These are phyloP conservation scores for Onygenales sp. DNA, from an alignment of 2,329 filamentous ascomycete species.

Conservation along the genomic window DNA sequence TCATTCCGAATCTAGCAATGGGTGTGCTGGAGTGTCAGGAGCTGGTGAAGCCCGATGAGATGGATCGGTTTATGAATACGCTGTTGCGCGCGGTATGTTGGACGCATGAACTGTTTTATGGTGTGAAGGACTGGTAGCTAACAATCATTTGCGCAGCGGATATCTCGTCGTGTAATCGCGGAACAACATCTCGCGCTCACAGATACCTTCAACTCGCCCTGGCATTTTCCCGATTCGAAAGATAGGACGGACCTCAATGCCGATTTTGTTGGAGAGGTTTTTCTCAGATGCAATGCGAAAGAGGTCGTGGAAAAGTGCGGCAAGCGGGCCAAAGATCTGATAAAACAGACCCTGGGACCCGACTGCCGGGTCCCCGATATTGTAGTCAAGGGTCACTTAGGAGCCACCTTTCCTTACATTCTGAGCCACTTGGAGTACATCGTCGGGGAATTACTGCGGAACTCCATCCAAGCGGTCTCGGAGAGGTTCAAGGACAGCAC, in stretches of 20 bases:
- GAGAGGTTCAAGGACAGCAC: slow-evolving; percentile 53
- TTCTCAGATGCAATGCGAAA: slow-evolving; percentile 81
- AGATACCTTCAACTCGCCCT: slow-evolving; percentile 83
- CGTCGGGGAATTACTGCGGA: slow-evolving; percentile 85
- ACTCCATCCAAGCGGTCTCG: slow-evolving; percentile 86
- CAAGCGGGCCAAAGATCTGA: slow-evolving; percentile 63
- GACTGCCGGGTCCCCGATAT: slow-evolving; percentile 68
- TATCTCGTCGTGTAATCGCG: slow-evolving; percentile 90
- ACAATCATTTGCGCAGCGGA: slow-evolving; percentile 49
- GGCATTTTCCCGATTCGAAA: slow-evolving; percentile 75
- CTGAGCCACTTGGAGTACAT: slow-evolving; percentile 95
- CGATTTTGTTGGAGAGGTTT: slow-evolving; percentile 92
- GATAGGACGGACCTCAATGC: slow-evolving; percentile 52
- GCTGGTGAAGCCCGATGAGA: slow-evolving; percentile 67
- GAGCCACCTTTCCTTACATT: slow-evolving; percentile 92
- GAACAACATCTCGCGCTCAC: slow-evolving; percentile 94
- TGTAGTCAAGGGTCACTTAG: slow-evolving; percentile 70
- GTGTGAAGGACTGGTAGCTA: background rate
- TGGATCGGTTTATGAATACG: slow-evolving; percentile 93
- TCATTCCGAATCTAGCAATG: slow-evolving; percentile 91
- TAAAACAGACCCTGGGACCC: slow-evolving; percentile 63
- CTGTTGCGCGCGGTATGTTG: slow-evolving; percentile 71
- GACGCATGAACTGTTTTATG: background rate
- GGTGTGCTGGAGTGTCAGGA: slow-evolving; percentile 85
- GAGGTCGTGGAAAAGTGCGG: slow-evolving; percentile 83